A percentile compares a stretch with the other conserved stretches of the same genome.
phyloP scores from a whole-genome alignment of 2,329 filamentous ascomycete species.

The Exophiala alcalophila region DNA sequence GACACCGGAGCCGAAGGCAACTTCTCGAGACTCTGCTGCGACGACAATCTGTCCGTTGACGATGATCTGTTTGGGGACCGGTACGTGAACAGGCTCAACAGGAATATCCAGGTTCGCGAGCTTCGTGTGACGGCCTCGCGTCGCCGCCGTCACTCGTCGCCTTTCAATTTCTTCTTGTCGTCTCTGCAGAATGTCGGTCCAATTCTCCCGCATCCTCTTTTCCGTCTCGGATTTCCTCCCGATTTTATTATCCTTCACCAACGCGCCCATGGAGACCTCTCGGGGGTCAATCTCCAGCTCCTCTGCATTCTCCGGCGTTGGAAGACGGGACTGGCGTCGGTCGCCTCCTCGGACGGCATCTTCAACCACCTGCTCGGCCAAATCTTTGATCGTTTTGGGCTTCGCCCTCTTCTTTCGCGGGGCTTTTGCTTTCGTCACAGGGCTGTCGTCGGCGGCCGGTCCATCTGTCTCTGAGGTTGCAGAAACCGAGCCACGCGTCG shows the following conservation, averaged over 20 bases:
- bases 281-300: slow-evolving; percentile 52
- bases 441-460: background rate
- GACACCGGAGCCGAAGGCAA: slow-evolving; percentile 56
- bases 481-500: slow-evolving; percentile 4
- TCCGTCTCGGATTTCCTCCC: slow-evolving; percentile 59
- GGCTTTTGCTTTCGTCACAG: background rate
- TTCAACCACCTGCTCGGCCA: slow-evolving; percentile 18
- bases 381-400: slow-evolving; percentile 9
- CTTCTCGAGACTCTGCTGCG: slow-evolving; percentile 50
- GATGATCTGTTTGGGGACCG: slow-evolving; percentile 50
- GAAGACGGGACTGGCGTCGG: slow-evolving; percentile 15
- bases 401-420: slow-evolving; percentile 12
- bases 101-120: slow-evolving; percentile 17
- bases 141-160: slow-evolving; percentile 34
- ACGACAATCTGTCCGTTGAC: slow-evolving; percentile 59
- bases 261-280: slow-evolving; percentile 56
- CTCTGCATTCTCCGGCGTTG: slow-evolving; percentile 47
- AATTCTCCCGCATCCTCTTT: slow-evolving; percentile 57
- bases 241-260: slow-evolving; percentile 53
- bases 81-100: background rate
- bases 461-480: slow-evolving; percentile 6
- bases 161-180: slow-evolving; percentile 38
- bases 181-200: slow-evolving; percentile 50
- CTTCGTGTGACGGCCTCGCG: slow-evolving; percentile 17
- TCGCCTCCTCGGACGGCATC: slow-evolving; percentile 8